Base-by-base conservation (phyloP, 306 rosid species). In the Ormosia emarginata region DNA sequence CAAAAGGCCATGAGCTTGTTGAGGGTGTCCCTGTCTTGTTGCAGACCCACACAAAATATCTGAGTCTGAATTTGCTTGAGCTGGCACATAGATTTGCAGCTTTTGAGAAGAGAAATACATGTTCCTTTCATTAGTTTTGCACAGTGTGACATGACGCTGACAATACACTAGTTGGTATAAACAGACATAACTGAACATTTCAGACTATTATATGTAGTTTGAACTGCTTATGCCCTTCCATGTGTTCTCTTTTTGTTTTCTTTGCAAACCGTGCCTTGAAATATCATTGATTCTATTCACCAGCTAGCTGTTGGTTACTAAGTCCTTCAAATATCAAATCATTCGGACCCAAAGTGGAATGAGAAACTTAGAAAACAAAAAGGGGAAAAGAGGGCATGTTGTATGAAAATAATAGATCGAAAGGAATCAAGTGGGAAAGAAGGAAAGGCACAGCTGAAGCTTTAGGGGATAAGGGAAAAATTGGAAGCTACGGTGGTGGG, bases 11-110 rank as follows among this genome's bases (percentile, higher is more conserved):
- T 82, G 75, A 90, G 81, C 78, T 90, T 93, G 89, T 86, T 77
- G 75, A 82, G 83, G 8, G 80, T 70, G 85, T 84, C 87, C 30
- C 78, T 86, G 84, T 87, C 85, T 83, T 90, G 92, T 55, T 90
- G 90, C 2, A 91, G 81, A 32, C 94, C 96, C 37, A 58, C 67
- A 32, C 71, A 44, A 75, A 84, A 85, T 46, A 87, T 75, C 67
- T 77, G 96, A 40, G 84, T 13, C 18, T 93, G 94, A 46, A 91
- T 89, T 81, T 91, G 92, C 84, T 93, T 91, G 81, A 93, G 83
- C 43, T 91, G 86, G 50, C 34, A 10, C 86, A 87, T 65, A 30
- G 90, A 86, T 81, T 89, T 87, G 88, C 96, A 91, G 56, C 32
- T 72, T 81, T 61, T 87, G 47, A 93, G 90, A 77, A 85, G 83